phyloP scores from a whole-genome alignment of 2,329 filamentous ascomycete species.

The Trichoderma gracile region DNA sequence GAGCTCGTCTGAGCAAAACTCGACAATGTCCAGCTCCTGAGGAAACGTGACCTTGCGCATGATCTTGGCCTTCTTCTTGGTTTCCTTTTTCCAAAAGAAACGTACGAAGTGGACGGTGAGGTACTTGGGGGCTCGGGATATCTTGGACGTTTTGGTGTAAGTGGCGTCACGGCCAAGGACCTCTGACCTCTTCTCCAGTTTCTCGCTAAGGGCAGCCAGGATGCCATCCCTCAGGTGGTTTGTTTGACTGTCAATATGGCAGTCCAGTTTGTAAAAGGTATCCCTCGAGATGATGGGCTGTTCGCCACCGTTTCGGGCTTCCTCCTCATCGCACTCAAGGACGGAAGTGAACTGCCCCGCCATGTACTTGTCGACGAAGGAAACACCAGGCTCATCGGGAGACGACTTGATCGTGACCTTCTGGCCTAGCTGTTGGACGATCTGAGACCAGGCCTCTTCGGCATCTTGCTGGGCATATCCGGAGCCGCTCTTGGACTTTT shows the following conservation, averaged over 20 bases:
- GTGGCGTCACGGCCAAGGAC: constrained; percentile 73
- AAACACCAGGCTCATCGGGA: constrained; percentile 52
- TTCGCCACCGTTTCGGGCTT: constrained; percentile 73
- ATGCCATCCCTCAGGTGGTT: constrained; percentile 93
- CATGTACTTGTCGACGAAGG: constrained; percentile 91
- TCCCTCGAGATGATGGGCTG: constrained; percentile 68
- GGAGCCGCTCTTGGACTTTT: constrained; percentile 76
- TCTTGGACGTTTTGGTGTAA: constrained; percentile 90
- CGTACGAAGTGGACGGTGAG: constrained; percentile 96
- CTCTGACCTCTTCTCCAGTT: constrained; percentile 86
- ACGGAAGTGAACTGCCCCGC: constrained; percentile 75
- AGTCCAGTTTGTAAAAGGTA: constrained; percentile 87
- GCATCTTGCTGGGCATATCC: constrained; percentile 98
- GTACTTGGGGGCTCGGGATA: constrained; percentile 89
- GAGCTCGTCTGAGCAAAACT: constrained; percentile 92
- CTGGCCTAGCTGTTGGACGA: constrained; percentile 77
- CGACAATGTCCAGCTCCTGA: constrained; percentile 85
- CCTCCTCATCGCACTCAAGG: constrained; percentile 80
- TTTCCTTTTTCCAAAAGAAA: constrained; percentile 96
- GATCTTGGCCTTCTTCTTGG: constrained; percentile 98
- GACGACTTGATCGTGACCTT: constrained; percentile 68
- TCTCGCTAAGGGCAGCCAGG: constrained; percentile 75
- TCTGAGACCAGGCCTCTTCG: constrained; percentile 97
- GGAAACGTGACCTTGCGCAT: constrained; percentile 98
- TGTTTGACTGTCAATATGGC: constrained; percentile 83